Evolutionary conservation across 2,329 filamentous ascomycete genomes (phyloP).

Genomic region (Moelleriella libera): DNA sequence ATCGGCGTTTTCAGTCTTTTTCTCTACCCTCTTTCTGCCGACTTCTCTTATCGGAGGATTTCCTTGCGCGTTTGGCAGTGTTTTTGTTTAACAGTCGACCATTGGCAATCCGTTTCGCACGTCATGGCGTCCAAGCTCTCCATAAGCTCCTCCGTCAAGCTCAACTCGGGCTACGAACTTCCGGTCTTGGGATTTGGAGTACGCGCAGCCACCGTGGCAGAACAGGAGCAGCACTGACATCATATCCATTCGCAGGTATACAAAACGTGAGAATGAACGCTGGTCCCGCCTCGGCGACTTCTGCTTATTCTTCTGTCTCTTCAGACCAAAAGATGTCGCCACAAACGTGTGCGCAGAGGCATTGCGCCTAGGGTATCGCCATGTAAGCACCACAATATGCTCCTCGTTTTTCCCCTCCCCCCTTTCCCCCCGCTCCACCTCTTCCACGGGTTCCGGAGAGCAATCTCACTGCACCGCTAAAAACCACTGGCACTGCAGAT

Average conservation of each 20-base stretch:
- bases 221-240: neutral
- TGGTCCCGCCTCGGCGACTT: no score
- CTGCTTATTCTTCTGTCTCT: neutral
- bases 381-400: slow-evolving; percentile 19
- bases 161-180: slow-evolving; percentile 39
- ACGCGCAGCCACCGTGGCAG: slow-evolving; percentile 11
- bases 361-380: slow-evolving; percentile 36
- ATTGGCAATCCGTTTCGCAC: slow-evolving; percentile 5
- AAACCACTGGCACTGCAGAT: slow-evolving; percentile 18
- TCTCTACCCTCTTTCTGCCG: no score
- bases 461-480: no score
- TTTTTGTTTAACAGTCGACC: no score
- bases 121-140: slow-evolving; percentile 32
- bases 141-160: slow-evolving; percentile 33
- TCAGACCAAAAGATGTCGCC: slow-evolving; percentile 15
- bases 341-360: slow-evolving; percentile 28
- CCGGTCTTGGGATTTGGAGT: slow-evolving; percentile 40
- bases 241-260: slow-evolving; percentile 25
- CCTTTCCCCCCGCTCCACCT: neutral
- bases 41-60: no score
- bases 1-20: no score
- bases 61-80: no score
- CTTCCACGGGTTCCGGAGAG: no score
- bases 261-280: slow-evolving; percentile 27
- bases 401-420: neutral